Evolutionary conservation across 495 filamentous ascomycete species (phyloP), one percentile per base, ranked within the genome.

Genomic region (Daldinia loculata): DNA sequence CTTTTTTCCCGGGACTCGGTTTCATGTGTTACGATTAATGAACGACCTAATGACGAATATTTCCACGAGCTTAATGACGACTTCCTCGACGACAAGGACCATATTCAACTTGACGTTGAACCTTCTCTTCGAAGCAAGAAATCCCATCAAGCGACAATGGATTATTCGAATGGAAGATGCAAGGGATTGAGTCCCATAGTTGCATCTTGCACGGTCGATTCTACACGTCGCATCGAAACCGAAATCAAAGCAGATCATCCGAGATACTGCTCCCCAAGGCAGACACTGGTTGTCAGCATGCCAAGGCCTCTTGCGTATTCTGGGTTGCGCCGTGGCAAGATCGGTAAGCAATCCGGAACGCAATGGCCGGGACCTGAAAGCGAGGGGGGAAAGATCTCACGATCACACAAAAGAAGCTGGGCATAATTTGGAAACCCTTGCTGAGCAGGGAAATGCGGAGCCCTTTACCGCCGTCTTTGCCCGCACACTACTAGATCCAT

Each of bases 261-360:
- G 82, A 73, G 71, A 80, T 81, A 75, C 61, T 66, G 66, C 75
- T 70, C 43, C 74, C 68, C 11, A 63, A 22, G 76, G 80, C 78
- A 72, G 78, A 79, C 81, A 81, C 81, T 81, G 80, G 80, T 72
- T 84, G 82, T 82, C 80, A 77, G 78, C 70, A 80, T 56, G 77
- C 69, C 75, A 71, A 77, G 79, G 76, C 71, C 73, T 71, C 68
- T 71, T 66, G 50, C 63, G 51, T n/a, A 72, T 66, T 65, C 56
- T 63, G 57, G 50, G 65, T 68, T 74, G 51, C 60, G 61, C 66
- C 68, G 70, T 76, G 73, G 74, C 70, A 77, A 70, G 75, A 74
- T 75, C 75, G 75, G 67, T 48, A 59, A 50, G 66, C 58, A 27
- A 71, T 34, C 56, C 60, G 65, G 66, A 65, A 56, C 66, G 66